Conservation (phyloP, 371 early-diverging fungal genomes). For the Zopfochytrium polystomum region DNA sequence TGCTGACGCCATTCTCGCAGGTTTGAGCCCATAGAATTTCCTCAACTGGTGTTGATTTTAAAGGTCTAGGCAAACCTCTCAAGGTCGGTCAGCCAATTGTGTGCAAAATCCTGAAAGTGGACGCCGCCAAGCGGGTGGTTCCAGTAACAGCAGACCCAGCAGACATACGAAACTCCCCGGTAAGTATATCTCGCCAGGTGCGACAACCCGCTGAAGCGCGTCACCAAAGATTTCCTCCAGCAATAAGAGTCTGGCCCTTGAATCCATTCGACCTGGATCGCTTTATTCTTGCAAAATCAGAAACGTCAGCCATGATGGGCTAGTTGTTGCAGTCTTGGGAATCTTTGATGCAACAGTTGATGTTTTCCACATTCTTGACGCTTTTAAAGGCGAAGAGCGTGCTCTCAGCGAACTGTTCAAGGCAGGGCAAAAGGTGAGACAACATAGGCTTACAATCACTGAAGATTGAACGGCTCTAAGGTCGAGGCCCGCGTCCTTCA, state of each 20-base stretch:
- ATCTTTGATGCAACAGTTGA: slow-evolving; percentile 52
- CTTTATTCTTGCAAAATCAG: slow-evolving; percentile 57
- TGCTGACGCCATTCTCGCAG: background rate
- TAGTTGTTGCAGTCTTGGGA: slow-evolving; percentile 65
- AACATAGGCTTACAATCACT: too few species aligned
- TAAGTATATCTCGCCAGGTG: slow-evolving; percentile 24
- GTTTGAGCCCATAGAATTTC: too few species aligned
- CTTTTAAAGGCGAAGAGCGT: slow-evolving; percentile 26
- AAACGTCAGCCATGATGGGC: slow-evolving; percentile 55
- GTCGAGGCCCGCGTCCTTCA: slow-evolving; percentile 65
- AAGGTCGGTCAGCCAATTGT: slow-evolving; percentile 64
- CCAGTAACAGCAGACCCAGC: slow-evolving; percentile 59
- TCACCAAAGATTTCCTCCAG: slow-evolving; percentile 3
- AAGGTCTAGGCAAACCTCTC: slow-evolving; percentile 39
- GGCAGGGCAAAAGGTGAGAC: slow-evolving; percentile 48
- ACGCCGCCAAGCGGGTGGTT: slow-evolving; percentile 55
- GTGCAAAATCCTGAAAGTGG: slow-evolving; percentile 52
- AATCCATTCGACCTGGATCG: slow-evolving; percentile 66
- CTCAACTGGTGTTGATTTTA: too few species aligned
- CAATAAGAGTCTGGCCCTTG: slow-evolving; percentile 26
- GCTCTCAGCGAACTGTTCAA: too few species aligned
- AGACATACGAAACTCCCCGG: slow-evolving; percentile 49
- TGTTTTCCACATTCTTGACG: slow-evolving; percentile 42
- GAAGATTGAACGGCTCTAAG: too few species aligned
- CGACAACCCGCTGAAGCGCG: slow-evolving; percentile 1